phyloP scores from a whole-genome alignment of 169 alveolate genomes.

The Plasmodium adleri region DNA sequence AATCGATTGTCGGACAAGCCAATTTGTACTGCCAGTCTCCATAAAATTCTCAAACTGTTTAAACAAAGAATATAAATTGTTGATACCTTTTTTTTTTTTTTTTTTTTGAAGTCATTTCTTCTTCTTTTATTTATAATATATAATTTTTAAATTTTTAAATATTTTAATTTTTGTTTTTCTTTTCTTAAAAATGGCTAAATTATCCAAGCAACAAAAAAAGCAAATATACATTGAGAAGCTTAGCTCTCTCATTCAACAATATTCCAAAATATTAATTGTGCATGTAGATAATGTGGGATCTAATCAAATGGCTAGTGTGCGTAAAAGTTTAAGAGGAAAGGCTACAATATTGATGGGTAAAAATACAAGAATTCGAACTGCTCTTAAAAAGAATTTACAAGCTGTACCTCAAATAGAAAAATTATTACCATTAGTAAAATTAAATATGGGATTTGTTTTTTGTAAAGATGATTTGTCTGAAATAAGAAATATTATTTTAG shows the following conservation, averaged over 20 bases:
- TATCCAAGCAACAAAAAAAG: slow-evolving; percentile 90
- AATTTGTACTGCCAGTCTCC: slow-evolving; percentile 79
- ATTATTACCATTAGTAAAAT: slow-evolving; percentile 90
- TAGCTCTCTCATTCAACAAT: slow-evolving; percentile 88
- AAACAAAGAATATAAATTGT: too few species aligned
- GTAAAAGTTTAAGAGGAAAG: slow-evolving; percentile 94
- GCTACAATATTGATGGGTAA: slow-evolving; percentile 97
- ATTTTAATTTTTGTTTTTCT: slow-evolving; percentile 1
- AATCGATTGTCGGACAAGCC: slow-evolving; percentile 76
- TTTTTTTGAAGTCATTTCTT: not conserved
- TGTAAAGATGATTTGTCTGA: slow-evolving; percentile 95
- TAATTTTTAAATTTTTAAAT: too few species aligned
- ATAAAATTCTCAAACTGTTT: slow-evolving; percentile 15
- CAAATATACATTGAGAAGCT: slow-evolving; percentile 90
- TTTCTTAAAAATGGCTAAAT: slow-evolving; percentile 87
- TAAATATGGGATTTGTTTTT: slow-evolving; percentile 97
- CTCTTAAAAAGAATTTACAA: slow-evolving; percentile 88
- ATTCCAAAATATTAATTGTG: slow-evolving; percentile 92
- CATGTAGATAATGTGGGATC: slow-evolving; percentile 97
- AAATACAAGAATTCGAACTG: slow-evolving; percentile 97
- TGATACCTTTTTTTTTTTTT: too few species aligned
- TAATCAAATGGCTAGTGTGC: slow-evolving; percentile 94
- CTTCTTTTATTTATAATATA: slow-evolving; percentile 4
- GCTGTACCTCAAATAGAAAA: slow-evolving; percentile 89
- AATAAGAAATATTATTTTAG: slow-evolving; percentile 92